Percentiles rank a stretch among this genome's conserved stretches.
Conservation (phyloP, 257 asterid genomes). For the Coffea canephora region DNA sequence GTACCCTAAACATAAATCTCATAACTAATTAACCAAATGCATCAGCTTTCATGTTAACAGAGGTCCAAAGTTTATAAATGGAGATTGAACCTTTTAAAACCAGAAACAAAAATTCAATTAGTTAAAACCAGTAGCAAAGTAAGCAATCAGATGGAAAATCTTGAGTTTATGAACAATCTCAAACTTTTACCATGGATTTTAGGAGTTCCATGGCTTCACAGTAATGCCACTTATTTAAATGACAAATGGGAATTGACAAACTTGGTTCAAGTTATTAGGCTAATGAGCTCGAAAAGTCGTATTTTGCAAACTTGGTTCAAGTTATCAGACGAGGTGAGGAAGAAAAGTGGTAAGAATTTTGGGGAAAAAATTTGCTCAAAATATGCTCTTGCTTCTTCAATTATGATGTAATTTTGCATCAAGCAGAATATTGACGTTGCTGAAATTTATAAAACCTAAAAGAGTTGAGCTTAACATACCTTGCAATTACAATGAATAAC, state of each 20-base stretch:
- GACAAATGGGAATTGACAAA: background rate
- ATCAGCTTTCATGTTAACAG: no score
- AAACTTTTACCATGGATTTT: background rate
- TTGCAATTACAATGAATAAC: conserved; percentile 90
- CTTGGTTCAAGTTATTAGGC: background rate
- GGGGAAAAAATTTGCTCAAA: background rate
- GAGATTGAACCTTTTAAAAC: background rate
- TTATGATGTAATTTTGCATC: background rate
- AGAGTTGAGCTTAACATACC: conserved; percentile 46
- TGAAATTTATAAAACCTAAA: conserved; percentile 2
- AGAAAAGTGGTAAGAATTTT: background rate
- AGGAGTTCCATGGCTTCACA: background rate
- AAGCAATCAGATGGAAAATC: background rate
- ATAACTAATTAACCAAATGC: background rate
- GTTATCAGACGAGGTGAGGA: background rate
- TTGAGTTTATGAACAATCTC: background rate
- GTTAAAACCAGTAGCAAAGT: background rate
- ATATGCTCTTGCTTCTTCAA: background rate
- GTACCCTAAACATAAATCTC: conserved; percentile 7
- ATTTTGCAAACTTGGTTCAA: background rate
- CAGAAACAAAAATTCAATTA: background rate
- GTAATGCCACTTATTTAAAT: background rate
- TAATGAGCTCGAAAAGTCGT: no score
- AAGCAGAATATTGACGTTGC: background rate
- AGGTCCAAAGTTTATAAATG: background rate